These are phyloP conservation scores for Phytophthora meadii DNA, from an alignment of 352 stramenopile species.

Conservation along the genomic window DNA sequence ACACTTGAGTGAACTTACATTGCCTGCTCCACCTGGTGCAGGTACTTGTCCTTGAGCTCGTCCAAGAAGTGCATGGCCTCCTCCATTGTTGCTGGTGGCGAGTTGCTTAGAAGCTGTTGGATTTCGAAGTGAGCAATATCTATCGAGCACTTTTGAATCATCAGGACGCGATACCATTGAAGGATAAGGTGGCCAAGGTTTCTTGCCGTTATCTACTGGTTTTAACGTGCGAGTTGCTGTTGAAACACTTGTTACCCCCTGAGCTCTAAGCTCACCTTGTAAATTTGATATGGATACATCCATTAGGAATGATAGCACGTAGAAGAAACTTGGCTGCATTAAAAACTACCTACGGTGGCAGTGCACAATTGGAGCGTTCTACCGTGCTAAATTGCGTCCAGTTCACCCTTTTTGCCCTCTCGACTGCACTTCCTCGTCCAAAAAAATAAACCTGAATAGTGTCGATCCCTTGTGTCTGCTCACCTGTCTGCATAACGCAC, in stretches of 20 bases:
- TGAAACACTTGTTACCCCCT: too few species aligned
- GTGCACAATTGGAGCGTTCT: conserved; percentile 21
- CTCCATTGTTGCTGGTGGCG: conserved; percentile 33
- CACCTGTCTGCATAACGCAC: conserved; percentile 8
- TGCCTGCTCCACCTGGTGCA: conserved; percentile 61
- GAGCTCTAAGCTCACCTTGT: conserved; percentile 26
- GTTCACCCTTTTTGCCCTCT: not conserved
- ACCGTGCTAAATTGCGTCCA: conserved; percentile 19
- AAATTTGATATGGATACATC: conserved; percentile 1
- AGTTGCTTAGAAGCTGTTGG: conserved; percentile 14
- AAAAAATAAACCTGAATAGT: conserved; percentile 5
- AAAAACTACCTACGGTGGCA: conserved; percentile 43
- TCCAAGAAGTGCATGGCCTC: conserved; percentile 54
- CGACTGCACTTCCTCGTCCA: not conserved
- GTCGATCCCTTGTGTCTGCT: conserved; percentile 12
- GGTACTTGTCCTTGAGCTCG: conserved; percentile 68
- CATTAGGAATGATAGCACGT: not conserved
- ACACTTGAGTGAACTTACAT: conserved; percentile 40
- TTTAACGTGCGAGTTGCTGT: conserved; percentile 6
- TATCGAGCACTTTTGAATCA: not conserved
- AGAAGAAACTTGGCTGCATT: conserved; percentile 39
- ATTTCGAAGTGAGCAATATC: conserved; percentile 20
- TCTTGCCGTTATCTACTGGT: conserved; percentile 2
- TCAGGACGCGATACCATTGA: conserved; percentile 22
- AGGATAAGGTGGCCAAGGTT: conserved; percentile 15